A percentile compares a stretch with the other conserved stretches of the same genome.
phyloP scores from a whole-genome alignment of 139 green algal species.

The Nannochloris sp. region DNA sequence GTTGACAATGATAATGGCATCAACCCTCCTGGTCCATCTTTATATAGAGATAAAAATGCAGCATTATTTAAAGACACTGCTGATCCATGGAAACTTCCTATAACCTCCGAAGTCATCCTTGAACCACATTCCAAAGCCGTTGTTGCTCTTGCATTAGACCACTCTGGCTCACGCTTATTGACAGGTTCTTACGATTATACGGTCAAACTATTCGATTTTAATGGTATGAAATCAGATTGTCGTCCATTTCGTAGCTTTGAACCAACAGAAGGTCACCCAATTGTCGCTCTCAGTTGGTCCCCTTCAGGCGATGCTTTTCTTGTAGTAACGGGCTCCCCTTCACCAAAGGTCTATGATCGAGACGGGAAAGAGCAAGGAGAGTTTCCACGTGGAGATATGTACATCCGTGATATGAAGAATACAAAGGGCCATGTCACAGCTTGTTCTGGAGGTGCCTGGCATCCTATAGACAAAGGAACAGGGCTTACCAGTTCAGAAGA shows the following conservation, averaged over 20 bases:
- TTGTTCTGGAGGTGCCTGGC: constrained; percentile 73
- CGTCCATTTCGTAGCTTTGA: constrained; percentile 66
- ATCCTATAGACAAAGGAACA: constrained; percentile 76
- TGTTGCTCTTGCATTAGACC: constrained; percentile 67
- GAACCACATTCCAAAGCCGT: constrained; percentile 57
- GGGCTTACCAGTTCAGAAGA: constrained; percentile 80
- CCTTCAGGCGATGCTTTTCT: constrained; percentile 76
- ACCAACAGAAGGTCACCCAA: constrained; percentile 69
- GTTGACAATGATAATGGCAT: constrained; percentile 37
- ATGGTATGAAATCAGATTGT: constrained; percentile 84
- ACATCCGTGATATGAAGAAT: constrained; percentile 87
- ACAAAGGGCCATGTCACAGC: constrained; percentile 87
- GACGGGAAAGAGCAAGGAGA: constrained; percentile 72
- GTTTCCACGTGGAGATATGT: constrained; percentile 89
- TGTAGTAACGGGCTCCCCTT: constrained; percentile 55
- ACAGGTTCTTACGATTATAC: constrained; percentile 73
- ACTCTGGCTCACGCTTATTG: constrained; percentile 60
- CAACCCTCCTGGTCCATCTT: neutral
- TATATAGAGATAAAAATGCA: constrained; percentile 13
- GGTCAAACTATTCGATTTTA: constrained; percentile 83
- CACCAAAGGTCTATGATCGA: constrained; percentile 72
- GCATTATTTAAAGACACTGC: neutral
- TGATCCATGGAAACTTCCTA: neutral
- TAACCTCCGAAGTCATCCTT: constrained; percentile 1
- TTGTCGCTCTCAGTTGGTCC: constrained; percentile 55